These are phyloP conservation scores for Penicillium maclennaniae DNA, from an alignment of 495 filamentous ascomycete genomes.

Conservation along the genomic window DNA sequence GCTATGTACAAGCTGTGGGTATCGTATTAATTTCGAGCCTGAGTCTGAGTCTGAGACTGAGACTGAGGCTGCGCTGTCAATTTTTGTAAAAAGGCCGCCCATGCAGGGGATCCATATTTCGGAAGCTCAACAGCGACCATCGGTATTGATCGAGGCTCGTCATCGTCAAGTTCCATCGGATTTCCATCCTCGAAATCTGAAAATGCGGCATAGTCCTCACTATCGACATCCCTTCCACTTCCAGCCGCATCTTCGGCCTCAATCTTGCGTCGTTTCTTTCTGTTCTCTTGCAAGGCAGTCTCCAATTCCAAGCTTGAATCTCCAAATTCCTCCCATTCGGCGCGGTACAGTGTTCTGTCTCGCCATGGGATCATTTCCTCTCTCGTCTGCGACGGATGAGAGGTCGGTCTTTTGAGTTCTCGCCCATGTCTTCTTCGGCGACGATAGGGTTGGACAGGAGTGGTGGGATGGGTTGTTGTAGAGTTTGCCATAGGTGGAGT, in stretches of 20 bases:
- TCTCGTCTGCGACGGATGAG: constrained; percentile 24
- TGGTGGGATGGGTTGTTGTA: constrained; percentile 33
- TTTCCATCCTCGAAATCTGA: neutral
- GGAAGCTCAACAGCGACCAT: constrained; percentile 2
- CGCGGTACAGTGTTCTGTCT: constrained; percentile 37
- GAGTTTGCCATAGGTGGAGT: constrained; percentile 48
- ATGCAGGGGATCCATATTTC: neutral
- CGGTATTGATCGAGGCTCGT: neutral
- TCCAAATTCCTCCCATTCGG: constrained; percentile 50
- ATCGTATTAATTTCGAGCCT: neutral
- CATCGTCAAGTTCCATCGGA: constrained; percentile 1
- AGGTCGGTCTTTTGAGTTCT: constrained; percentile 11
- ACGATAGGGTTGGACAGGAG: constrained; percentile 8
- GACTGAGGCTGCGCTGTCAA: neutral
- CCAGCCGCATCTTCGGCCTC: constrained; percentile 4
- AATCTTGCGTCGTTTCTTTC: constrained; percentile 30
- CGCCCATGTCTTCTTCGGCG: constrained; percentile 14
- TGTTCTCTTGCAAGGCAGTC: constrained; percentile 32
- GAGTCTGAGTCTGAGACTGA: neutral
- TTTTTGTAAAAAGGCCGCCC: constrained; percentile 3
- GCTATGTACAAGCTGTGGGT: neutral
- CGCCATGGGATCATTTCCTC: constrained; percentile 45
- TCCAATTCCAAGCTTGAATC: constrained; percentile 26
- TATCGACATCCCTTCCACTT: neutral
- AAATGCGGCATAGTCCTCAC: neutral